Evolutionary conservation across 2,329 filamentous ascomycete genomes (phyloP).

Genomic region (Tolypocladium tropicale): DNA sequence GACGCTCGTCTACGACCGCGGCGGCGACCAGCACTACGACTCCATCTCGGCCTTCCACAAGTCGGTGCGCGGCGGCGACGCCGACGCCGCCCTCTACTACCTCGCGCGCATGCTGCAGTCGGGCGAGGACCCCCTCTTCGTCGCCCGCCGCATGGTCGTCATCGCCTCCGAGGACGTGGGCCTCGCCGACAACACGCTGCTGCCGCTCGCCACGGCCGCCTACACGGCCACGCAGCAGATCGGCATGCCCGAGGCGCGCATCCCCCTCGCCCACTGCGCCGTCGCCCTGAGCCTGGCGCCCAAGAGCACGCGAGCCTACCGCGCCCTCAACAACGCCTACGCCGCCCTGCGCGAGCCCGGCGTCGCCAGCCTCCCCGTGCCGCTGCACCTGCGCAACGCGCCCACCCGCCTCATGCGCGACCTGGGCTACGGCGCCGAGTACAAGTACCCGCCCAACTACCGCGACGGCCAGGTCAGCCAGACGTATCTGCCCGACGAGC

Average conservation of each 20-base stretch:
- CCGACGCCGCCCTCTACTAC: constrained; percentile 89
- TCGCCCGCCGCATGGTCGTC: constrained; percentile 86
- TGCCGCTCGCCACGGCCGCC: constrained; percentile 74
- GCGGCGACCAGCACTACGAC: constrained; percentile 95
- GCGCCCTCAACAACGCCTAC: constrained; percentile 71
- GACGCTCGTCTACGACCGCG: constrained; percentile 88
- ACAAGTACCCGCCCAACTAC: constrained; percentile 96
- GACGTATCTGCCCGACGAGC: constrained; percentile 75
- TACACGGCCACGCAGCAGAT: constrained; percentile 88
- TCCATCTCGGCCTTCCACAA: constrained; percentile 97
- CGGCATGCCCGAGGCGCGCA: constrained; percentile 88
- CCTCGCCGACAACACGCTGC: constrained; percentile 73
- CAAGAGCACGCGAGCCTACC: constrained; percentile 81
- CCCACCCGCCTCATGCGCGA: constrained; percentile 91
- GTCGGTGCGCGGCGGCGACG: constrained; percentile 75
- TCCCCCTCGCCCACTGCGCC: constrained; percentile 79
- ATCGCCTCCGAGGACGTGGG: constrained; percentile 93
- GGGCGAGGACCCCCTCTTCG: constrained; percentile 85
- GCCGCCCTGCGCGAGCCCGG: constrained; percentile 74
- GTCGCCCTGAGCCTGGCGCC: constrained; percentile 71
- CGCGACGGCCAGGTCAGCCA: constrained; percentile 71
- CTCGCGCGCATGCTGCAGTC: constrained; percentile 91
- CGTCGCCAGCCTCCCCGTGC: constrained; percentile 70
- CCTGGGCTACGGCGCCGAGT: constrained; percentile 78
- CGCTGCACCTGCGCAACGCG: constrained; percentile 81